phyloP scores from a whole-genome alignment of 176 grass and related monocot genomes.

The Cenchrus purpureus region DNA sequence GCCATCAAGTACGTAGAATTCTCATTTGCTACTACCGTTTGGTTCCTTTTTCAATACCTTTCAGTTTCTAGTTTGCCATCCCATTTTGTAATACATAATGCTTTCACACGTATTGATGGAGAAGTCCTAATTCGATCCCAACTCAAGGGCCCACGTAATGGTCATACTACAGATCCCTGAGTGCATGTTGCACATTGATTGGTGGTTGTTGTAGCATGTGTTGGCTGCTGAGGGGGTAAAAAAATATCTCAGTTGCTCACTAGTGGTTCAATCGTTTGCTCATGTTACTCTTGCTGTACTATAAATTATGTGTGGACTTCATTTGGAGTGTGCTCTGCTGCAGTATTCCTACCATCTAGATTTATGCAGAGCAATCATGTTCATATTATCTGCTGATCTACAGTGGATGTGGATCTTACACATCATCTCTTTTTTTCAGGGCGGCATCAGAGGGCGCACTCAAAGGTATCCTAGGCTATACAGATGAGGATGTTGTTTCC shows the following conservation, averaged over 20 bases:
- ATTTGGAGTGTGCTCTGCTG: neutral
- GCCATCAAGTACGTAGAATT: slow-evolving; percentile 78
- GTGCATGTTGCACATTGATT: neutral
- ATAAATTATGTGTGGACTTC: neutral
- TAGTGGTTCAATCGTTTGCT: neutral
- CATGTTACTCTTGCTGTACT: neutral
- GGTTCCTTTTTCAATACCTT: neutral
- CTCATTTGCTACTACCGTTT: slow-evolving; percentile 3
- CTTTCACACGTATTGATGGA: neutral
- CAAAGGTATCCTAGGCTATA: slow-evolving; percentile 96
- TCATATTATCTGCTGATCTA: neutral
- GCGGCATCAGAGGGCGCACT: slow-evolving; percentile 78
- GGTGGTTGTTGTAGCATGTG: neutral
- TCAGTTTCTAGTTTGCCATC: slow-evolving; percentile 14
- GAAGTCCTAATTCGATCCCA: neutral
- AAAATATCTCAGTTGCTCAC: neutral
- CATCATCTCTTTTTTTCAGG: slow-evolving; percentile 47
- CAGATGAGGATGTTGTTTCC: slow-evolving; percentile 95
- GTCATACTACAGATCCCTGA: neutral
- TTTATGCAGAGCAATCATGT: neutral
- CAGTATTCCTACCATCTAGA: neutral
- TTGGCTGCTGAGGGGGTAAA: neutral
- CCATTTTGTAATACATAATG: neutral
- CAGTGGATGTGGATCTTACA: neutral
- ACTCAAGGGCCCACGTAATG: slow-evolving; percentile 19